These are phyloP conservation scores for Citrus maxima DNA, from an alignment of 345 rosid species.

Conservation along the genomic window DNA sequence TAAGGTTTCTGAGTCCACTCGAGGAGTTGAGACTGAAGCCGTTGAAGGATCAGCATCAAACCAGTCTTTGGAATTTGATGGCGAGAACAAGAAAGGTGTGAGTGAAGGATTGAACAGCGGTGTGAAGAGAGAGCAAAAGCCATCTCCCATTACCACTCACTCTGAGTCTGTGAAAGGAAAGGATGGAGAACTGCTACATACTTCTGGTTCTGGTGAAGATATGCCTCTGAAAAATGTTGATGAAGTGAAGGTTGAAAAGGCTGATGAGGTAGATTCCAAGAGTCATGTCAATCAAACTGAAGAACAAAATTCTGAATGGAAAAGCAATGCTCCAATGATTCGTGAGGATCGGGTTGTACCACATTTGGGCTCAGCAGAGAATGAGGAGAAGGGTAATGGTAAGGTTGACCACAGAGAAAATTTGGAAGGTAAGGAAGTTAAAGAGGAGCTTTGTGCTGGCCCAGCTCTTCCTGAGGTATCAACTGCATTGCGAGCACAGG, in stretches of 20 bases:
- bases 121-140: slow-evolving; percentile 28
- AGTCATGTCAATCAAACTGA: slow-evolving; percentile 13
- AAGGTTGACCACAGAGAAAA: slow-evolving; percentile 32
- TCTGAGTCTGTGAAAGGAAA: slow-evolving; percentile 29
- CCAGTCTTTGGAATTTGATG: slow-evolving; percentile 18
- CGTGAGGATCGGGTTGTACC: slow-evolving; percentile 11
- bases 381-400: slow-evolving; percentile 23
- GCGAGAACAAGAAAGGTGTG: slow-evolving; percentile 18
- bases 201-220: slow-evolving; percentile 26
- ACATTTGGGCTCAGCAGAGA: slow-evolving; percentile 20
- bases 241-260: slow-evolving; percentile 35
- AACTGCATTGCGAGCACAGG: slow-evolving; percentile 14
- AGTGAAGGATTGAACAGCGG: slow-evolving; percentile 15
- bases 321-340: slow-evolving; percentile 16
- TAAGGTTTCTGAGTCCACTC: slow-evolving; percentile 22
- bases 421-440: slow-evolving; percentile 18
- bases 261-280: slow-evolving; percentile 18
- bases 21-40: slow-evolving; percentile 24
- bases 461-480: slow-evolving; percentile 15
- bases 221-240: slow-evolving; percentile 14
- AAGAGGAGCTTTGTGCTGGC: slow-evolving; percentile 18
- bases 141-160: slow-evolving; percentile 11
- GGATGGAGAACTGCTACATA: slow-evolving; percentile 15
- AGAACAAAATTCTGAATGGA: slow-evolving; percentile 25
- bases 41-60: slow-evolving; percentile 22